Percentiles rank a stretch among this genome's conserved stretches.
These are phyloP conservation scores for Yarrowia galli DNA, from an alignment of 1,139 yeast species.

Conservation along the genomic window DNA sequence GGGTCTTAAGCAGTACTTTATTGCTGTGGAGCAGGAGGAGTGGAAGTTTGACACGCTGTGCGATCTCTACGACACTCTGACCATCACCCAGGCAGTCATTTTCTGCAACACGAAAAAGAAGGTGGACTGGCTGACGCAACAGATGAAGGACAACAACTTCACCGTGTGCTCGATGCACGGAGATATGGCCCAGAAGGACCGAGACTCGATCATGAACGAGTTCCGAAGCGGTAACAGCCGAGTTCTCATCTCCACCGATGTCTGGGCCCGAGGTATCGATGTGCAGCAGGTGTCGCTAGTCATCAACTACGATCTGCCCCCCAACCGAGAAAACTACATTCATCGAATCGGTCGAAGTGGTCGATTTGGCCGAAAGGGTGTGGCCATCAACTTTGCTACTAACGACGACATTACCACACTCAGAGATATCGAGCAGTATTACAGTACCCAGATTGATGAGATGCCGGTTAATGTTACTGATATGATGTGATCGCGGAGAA, in stretches of 20 bases:
- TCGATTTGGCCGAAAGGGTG: constrained; percentile 99
- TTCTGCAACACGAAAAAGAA: constrained; percentile 99
- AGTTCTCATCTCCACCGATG: constrained; percentile 94
- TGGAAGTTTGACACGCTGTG: constrained; percentile 95
- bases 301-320: constrained; percentile 96
- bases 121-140: constrained; percentile 92
- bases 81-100: constrained; percentile 98
- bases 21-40: constrained; percentile 91
- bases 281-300: constrained; percentile 99
- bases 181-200: constrained; percentile 94
- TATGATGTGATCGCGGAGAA: constrained; percentile 52
- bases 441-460: constrained; percentile 97
- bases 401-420: constrained; percentile 88
- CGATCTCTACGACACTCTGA: constrained; percentile 96
- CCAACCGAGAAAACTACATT: constrained; percentile 97
- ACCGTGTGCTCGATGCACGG: constrained; percentile 98
- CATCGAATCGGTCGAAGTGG: constrained; percentile 99
- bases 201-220: constrained; percentile 98
- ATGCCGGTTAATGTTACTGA: constrained; percentile 95
- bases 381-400: constrained; percentile 97
- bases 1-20: constrained; percentile 97
- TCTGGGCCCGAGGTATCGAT: constrained; percentile 99
- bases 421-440: constrained; percentile 98
- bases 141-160: constrained; percentile 84
- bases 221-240: constrained; percentile 98